Evolutionary conservation across 495 filamentous ascomycete species (phyloP), one percentile per base, ranked within the genome.

Genomic region (Tuber umbilicatum): DNA sequence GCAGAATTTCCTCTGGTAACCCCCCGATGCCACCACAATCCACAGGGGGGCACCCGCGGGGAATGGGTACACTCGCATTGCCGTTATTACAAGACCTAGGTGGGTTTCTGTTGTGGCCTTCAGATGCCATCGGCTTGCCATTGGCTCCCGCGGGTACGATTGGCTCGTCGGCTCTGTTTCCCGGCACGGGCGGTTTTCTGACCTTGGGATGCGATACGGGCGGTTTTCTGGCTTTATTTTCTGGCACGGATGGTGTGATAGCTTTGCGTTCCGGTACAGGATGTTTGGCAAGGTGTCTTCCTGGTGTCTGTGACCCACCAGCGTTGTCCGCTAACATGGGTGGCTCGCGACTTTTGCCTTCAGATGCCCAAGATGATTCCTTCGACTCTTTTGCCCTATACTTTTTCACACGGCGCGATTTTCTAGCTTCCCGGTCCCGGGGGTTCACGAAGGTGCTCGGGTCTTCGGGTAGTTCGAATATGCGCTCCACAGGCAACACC

Each of bases 1-100:
- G 64, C 7, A 79, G 43, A 5, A 47, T 64, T 23, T 74, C 77
- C 41, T 74, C 47, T 1, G 77, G 67, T 14, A 79, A 42, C 45
- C 47, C 74, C 21, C 27, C 78, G 68, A 78, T 71, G 31, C 75
- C 75, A 21, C 55, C 12, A 12, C 12, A 55, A n/a, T 23, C 47
- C 47, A 23, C 23, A 27, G 5, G 23, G 47, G 23, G 12, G 21
- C 47, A 7, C 47, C 47, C 21, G 9, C 47, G 47, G 2, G 23
- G n/a, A 55, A 10, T 55, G 23, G 55, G n/a, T 64, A 3, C 47
- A 14, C 5, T 3, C 7, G 55, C 27, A 64, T 31, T 12, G 27
- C 55, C 12, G n/a, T 64, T 64, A 17, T 64, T 64, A 31, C 55
- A 3, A 14, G 27, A 64, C 55, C n/a, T 31, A 14, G 55, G n/a